phyloP scores from a whole-genome alignment of 1,284 basidiomycete genomes.

The Ceratobasidium sp. region DNA sequence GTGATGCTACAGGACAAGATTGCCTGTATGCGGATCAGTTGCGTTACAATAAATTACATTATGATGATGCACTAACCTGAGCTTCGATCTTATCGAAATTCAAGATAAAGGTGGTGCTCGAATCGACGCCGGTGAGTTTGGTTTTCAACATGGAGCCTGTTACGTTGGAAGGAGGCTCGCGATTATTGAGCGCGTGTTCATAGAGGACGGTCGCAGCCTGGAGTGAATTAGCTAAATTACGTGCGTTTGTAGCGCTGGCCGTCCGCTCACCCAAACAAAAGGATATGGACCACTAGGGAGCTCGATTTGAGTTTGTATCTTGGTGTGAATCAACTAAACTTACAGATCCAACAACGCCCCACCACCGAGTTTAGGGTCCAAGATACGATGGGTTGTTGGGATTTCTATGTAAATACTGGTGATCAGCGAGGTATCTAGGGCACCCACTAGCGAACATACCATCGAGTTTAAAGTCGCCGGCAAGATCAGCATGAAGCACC shows the following conservation, averaged over 20 bases:
- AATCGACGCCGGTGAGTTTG: constrained; percentile 78
- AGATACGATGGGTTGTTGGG: constrained; percentile 72
- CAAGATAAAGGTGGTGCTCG: constrained; percentile 75
- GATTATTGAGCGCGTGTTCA: constrained; percentile 74
- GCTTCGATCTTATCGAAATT: constrained; percentile 67
- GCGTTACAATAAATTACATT: background rate
- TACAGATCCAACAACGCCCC: constrained; percentile 87
- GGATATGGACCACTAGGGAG: constrained; percentile 40
- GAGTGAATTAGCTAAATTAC: background rate
- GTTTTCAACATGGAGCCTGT: constrained; percentile 61
- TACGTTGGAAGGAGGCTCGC: constrained; percentile 54
- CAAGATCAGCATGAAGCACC: constrained; percentile 58
- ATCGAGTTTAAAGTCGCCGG: constrained; percentile 68
- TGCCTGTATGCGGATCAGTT: constrained; percentile 29
- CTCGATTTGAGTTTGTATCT: background rate
- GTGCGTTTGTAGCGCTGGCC: constrained; percentile 37
- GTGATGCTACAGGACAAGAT: constrained; percentile 42
- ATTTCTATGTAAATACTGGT: constrained; percentile 55
- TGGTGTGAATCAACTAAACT: background rate
- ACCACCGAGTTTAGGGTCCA: constrained; percentile 84
- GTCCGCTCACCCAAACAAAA: constrained; percentile 39
- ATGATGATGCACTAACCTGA: constrained; percentile 17
- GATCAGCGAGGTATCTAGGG: background rate
- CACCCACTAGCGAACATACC: constrained; percentile 4
- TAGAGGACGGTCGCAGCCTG: constrained; percentile 79